Conservation (phyloP, 352 stramenopile species). For the Elongisporangium prolatum region DNA sequence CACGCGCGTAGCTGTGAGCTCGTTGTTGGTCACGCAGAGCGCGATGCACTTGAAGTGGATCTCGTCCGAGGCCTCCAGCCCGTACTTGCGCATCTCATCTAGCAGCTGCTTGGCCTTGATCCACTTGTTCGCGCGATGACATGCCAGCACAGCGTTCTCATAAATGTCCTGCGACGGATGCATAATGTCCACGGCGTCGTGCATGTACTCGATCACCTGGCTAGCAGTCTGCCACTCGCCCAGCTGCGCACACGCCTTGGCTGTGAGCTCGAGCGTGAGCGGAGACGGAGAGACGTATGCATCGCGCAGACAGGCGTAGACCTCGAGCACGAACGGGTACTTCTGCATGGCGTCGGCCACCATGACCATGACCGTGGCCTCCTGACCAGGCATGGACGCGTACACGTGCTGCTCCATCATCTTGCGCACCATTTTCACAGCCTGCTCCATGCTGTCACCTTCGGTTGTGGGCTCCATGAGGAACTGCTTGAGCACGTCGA, state of each 20-base stretch:
- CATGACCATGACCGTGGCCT: conserved; percentile 79
- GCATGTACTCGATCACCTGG: conserved; percentile 72
- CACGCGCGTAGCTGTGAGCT: conserved; percentile 46
- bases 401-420: conserved; percentile 67
- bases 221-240: conserved; percentile 46
- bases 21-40: conserved; percentile 40
- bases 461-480: conserved; percentile 35
- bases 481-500: conserved; percentile 62
- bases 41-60: conserved; percentile 44
- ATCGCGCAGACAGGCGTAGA: conserved; percentile 56
- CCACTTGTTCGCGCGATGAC: conserved; percentile 51
- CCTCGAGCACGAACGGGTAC: conserved; percentile 42
- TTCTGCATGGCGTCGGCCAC: conserved; percentile 58
- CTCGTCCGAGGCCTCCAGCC: conserved; percentile 47
- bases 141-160: conserved; percentile 62
- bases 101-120: conserved; percentile 66
- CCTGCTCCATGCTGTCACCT: conserved; percentile 22
- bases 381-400: conserved; percentile 58
- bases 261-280: conserved; percentile 63
- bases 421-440: conserved; percentile 30
- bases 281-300: conserved; percentile 54
- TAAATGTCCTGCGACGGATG: conserved; percentile 62
- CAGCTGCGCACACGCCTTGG: conserved; percentile 44
- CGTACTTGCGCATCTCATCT: conserved; percentile 51
- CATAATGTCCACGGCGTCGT: conserved; percentile 62